A percentile compares a stretch with the other conserved stretches of the same genome.
phyloP scores from a whole-genome alignment of 129 eudicot species.

The Pulicaria dysenterica region DNA sequence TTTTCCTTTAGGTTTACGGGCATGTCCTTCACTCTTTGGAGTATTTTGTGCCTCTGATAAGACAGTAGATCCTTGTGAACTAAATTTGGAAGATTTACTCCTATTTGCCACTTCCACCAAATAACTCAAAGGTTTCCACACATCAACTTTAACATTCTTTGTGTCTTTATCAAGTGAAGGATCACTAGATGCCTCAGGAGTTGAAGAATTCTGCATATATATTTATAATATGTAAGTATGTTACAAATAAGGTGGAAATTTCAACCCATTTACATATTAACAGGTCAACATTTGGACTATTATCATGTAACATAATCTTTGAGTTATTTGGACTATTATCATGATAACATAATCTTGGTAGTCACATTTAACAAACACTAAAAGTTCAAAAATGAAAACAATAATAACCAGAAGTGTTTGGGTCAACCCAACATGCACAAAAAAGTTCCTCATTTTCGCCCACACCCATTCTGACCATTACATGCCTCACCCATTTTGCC shows the following conservation, averaged over 20 bases:
- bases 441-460: neutral
- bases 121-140: slow-evolving; percentile 74
- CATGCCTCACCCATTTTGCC: neutral
- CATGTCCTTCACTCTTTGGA: slow-evolving; percentile 43
- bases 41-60: slow-evolving; percentile 48
- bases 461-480: slow-evolving; percentile 1
- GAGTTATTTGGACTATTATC: neutral
- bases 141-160: slow-evolving; percentile 59
- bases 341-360: neutral
- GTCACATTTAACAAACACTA: neutral
- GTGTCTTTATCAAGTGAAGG: slow-evolving; percentile 48
- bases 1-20: slow-evolving; percentile 49
- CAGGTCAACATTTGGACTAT: neutral
- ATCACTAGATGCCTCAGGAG: slow-evolving; percentile 52
- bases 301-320: neutral
- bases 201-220: slow-evolving; percentile 55
- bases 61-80: slow-evolving; percentile 51
- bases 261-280: neutral
- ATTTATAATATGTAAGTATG: neutral
- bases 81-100: slow-evolving; percentile 62
- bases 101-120: slow-evolving; percentile 82
- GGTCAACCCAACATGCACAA: neutral
- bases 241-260: neutral
- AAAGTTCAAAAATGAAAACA: neutral
- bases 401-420: neutral